Base-by-base conservation (phyloP, 2,329 filamentous ascomycete genomes). In the Shiraia bambusicola region DNA sequence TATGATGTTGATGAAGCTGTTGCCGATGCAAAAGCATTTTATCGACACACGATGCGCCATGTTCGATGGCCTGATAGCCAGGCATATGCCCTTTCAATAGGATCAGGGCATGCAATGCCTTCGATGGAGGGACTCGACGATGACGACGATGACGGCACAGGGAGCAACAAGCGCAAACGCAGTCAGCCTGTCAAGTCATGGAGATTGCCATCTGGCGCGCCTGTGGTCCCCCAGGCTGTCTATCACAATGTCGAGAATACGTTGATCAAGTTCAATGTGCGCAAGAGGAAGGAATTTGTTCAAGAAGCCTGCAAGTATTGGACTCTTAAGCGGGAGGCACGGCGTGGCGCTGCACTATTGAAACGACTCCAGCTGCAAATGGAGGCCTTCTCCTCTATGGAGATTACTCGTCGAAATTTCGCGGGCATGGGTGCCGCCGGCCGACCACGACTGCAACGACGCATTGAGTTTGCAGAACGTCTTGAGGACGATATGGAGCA, bases 341-440 rank as follows among this genome's bases (percentile, higher is more conserved):
- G 93, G 25, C 81, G 93, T 44, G 93, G 93, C 33, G 93, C 93
- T 22, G 89, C 93, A 3, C 76, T 98, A 40, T 78, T 98, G 45
- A 97, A 97, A 71, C 83, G 93, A 26, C 77, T 98, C 14, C 93
- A 98, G 66, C 73, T 97, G 42, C 91, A 96, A 67, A 87, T 96
- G 78, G 92, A 97, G 68, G 88, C 89, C 0, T 98, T 97, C 68
- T 92, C 92, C 6, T 95, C 90, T 0, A 95, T 96, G 86, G 93
- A 98, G 70, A 84, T 98, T 52, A 96, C 93, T 2, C 81, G 93
- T 37, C 86, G 93, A 45, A 92, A 97, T 69, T 98, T 96, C 69
- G 87, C 87, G n/a, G 86, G 87, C 27, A 95, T 97, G 88, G 93
- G 93, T 6, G 83, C 87, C 28, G 84, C 83, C 33, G 93, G 93